Conservation (phyloP, 148 eudicot species). For the Vaccinium corymbosum region DNA sequence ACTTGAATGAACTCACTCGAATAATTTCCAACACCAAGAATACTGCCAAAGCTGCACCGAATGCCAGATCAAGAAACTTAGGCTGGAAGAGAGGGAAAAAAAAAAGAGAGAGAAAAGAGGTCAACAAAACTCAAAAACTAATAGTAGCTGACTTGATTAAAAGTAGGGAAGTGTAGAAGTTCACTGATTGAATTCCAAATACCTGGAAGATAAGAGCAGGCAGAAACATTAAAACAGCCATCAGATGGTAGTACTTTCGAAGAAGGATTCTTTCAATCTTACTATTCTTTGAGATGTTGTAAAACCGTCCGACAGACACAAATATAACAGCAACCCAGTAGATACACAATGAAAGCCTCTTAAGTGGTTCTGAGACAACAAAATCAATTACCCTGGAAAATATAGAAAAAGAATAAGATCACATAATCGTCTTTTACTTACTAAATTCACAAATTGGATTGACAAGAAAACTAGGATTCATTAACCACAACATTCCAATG, state of each 20-base stretch:
- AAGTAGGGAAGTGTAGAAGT: neutral
- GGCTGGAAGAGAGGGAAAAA: constrained; percentile 48
- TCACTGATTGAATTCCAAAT: constrained; percentile 6
- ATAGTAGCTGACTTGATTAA: neutral
- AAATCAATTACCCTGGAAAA: constrained; percentile 70
- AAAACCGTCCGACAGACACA: constrained; percentile 64
- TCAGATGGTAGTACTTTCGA: constrained; percentile 89
- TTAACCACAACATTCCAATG: neutral
- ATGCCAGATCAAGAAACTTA: constrained; percentile 78
- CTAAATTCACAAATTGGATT: neutral
- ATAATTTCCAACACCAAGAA: constrained; percentile 80
- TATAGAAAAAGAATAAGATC: constrained; percentile 9
- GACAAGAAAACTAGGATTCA: too few species aligned
- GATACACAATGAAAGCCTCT: constrained; percentile 77
- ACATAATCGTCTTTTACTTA: neutral
- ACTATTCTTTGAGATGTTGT: constrained; percentile 76
- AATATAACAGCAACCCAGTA: constrained; percentile 74
- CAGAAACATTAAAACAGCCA: constrained; percentile 91
- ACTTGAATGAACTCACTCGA: constrained; percentile 57
- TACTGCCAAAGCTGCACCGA: constrained; percentile 93
- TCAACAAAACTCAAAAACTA: constrained; percentile 4
- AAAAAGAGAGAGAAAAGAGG: neutral
- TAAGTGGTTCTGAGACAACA: constrained; percentile 79
- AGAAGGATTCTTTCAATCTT: constrained; percentile 90
- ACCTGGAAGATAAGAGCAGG: constrained; percentile 98